phyloP scores from a whole-genome alignment of 2,329 filamentous ascomycete species.

The Alternaria consortialis region DNA sequence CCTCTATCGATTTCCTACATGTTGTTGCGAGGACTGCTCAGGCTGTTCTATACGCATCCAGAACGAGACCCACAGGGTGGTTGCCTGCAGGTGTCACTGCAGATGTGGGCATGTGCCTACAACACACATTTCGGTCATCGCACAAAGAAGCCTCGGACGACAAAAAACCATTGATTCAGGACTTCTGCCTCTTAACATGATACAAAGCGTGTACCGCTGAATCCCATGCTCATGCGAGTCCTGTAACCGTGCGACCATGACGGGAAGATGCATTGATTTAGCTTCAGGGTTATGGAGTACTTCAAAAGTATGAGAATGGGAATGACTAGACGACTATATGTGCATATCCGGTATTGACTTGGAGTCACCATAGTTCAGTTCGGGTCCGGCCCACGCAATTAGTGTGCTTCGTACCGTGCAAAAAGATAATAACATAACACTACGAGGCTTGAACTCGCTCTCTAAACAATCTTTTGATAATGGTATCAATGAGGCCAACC shows the following conservation, averaged over 20 bases:
- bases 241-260: neutral
- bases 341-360: neutral
- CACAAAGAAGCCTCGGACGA: neutral
- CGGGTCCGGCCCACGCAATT: neutral
- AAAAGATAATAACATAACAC: neutral
- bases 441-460: neutral
- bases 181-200: no score
- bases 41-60: neutral
- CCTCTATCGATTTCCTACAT: no score
- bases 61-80: neutral
- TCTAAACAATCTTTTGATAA: neutral
- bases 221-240: neutral
- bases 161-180: neutral
- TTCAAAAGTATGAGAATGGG: neutral
- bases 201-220: neutral
- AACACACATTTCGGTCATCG: neutral
- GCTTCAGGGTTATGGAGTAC: neutral
- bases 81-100: neutral
- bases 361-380: neutral
- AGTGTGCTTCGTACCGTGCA: neutral
- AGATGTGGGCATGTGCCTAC: neutral
- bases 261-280: neutral
- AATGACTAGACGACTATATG: neutral
- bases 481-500: neutral
- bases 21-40: neutral